These are phyloP conservation scores for Penicillium samsonianum DNA, from an alignment of 495 filamentous ascomycete genomes.

Conservation along the genomic window DNA sequence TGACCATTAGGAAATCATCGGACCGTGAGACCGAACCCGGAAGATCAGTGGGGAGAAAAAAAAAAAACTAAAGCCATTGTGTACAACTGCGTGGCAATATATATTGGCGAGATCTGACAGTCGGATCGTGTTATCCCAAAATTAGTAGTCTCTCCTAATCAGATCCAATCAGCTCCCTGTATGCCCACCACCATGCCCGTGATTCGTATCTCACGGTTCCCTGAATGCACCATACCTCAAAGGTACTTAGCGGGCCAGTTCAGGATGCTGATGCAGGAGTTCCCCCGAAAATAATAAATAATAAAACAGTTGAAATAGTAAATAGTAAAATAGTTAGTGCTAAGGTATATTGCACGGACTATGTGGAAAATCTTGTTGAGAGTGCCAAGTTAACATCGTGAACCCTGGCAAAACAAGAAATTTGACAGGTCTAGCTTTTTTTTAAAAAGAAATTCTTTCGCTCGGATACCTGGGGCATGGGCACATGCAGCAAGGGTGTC, in stretches of 20 bases:
- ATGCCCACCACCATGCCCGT: slow-evolving; percentile 10
- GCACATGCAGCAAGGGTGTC: slow-evolving; percentile 2
- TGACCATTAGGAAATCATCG: neutral
- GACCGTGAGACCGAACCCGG: slow-evolving; percentile 32
- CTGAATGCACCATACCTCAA: neutral
- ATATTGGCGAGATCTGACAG: slow-evolving; percentile 25
- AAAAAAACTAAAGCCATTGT: slow-evolving; percentile 13
- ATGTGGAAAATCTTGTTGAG: neutral
- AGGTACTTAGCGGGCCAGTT: neutral
- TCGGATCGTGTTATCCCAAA: slow-evolving; percentile 23
- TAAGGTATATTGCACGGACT: neutral
- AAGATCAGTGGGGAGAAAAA: slow-evolving; percentile 40
- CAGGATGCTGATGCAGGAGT: neutral
- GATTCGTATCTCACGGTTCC: slow-evolving; percentile 14
- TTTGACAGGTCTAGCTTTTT: neutral
- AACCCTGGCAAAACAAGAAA: neutral
- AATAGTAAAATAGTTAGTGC: neutral
- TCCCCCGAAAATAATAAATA: neutral
- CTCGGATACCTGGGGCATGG: neutral
- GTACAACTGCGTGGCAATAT: slow-evolving; percentile 26
- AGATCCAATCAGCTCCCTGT: slow-evolving; percentile 20
- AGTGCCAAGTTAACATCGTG: neutral
- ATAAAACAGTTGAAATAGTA: neutral
- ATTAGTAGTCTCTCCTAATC: slow-evolving; percentile 18
- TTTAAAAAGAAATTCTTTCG: neutral